A percentile compares a stretch with the other conserved stretches of the same genome.
These are phyloP conservation scores for Chaetomiaceae sp. DNA, from an alignment of 2,329 filamentous ascomycete genomes.

Conservation along the genomic window DNA sequence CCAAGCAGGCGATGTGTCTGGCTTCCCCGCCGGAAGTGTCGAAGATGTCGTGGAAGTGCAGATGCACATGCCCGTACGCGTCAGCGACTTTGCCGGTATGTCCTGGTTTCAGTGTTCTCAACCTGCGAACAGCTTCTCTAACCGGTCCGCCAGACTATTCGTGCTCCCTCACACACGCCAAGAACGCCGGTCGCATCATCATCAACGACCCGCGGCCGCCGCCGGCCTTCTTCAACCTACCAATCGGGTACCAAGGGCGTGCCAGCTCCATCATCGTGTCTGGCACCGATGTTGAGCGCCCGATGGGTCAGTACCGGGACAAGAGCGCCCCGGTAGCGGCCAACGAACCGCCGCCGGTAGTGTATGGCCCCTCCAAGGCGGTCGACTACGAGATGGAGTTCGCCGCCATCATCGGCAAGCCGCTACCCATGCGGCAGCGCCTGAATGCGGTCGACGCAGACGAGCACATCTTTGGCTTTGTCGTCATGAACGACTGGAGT, in stretches of 20 bases:
- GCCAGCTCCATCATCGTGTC: slow-evolving; percentile 6
- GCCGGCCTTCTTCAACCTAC: slow-evolving; percentile 5
- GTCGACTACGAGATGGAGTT: slow-evolving; percentile 8
- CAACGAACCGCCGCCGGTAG: neutral
- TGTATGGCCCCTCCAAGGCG: neutral
- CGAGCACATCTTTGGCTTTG: slow-evolving; percentile 9
- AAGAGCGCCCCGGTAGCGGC: neutral
- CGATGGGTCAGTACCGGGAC: slow-evolving; percentile 4
- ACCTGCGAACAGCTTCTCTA: neutral
- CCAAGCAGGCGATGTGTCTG: neutral
- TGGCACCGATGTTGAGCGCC: slow-evolving; percentile 4
- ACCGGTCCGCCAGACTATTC: slow-evolving; percentile 1
- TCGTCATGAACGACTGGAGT: slow-evolving; percentile 6
- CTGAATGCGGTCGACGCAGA: slow-evolving; percentile 2
- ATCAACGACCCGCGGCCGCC: slow-evolving; percentile 5
- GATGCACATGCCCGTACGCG: slow-evolving; percentile 6
- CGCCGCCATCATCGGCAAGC: slow-evolving; percentile 4
- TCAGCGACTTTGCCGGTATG: slow-evolving; percentile 6
- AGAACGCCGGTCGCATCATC: slow-evolving; percentile 8
- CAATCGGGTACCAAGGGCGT: slow-evolving; percentile 4
- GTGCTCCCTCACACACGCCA: slow-evolving; percentile 3
- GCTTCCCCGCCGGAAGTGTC: neutral
- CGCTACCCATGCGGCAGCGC: neutral
- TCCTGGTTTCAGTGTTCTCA: too few relatives aligned
- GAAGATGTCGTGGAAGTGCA: neutral